phyloP scores from a whole-genome alignment of 192 early-diverging fungal species.

The Ambispora gerdemannii region DNA sequence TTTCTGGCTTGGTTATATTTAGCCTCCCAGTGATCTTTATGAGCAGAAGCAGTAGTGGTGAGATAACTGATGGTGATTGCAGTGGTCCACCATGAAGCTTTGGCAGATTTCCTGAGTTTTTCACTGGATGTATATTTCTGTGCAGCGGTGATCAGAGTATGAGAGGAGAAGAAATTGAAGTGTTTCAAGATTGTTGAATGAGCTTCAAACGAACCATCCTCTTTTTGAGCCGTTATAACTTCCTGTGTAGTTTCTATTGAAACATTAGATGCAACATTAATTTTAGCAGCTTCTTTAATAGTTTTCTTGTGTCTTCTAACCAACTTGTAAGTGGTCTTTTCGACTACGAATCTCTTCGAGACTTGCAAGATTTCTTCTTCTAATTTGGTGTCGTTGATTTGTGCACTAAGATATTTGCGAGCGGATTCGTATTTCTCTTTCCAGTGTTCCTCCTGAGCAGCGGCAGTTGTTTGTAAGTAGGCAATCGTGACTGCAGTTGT shows the following conservation, averaged over 20 bases:
- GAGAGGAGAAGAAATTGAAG: background rate
- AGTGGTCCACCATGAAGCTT: background rate
- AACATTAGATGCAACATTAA: background rate
- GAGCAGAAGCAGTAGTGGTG: background rate
- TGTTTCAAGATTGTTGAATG: background rate
- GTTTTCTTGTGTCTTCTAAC: background rate
- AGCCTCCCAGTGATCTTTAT: slow-evolving; percentile 8
- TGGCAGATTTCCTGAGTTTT: background rate
- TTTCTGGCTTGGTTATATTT: slow-evolving; percentile 3
- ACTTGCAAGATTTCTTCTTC: background rate
- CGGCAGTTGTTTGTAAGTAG: background rate
- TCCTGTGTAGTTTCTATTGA: background rate
- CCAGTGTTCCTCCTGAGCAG: background rate
- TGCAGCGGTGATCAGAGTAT: background rate
- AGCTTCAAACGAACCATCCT: background rate
- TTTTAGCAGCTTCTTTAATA: background rate
- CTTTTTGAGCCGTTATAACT: background rate
- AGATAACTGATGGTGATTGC: background rate
- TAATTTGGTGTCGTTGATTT: background rate
- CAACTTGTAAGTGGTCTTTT: background rate
- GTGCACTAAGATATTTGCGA: background rate
- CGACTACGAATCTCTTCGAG: background rate
- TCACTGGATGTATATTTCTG: background rate
- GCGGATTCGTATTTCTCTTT: background rate
- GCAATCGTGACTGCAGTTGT: slow-evolving; percentile 1